Conservation (phyloP, 1,284 basidiomycete genomes). For the Mycosarcoma maydis region DNA sequence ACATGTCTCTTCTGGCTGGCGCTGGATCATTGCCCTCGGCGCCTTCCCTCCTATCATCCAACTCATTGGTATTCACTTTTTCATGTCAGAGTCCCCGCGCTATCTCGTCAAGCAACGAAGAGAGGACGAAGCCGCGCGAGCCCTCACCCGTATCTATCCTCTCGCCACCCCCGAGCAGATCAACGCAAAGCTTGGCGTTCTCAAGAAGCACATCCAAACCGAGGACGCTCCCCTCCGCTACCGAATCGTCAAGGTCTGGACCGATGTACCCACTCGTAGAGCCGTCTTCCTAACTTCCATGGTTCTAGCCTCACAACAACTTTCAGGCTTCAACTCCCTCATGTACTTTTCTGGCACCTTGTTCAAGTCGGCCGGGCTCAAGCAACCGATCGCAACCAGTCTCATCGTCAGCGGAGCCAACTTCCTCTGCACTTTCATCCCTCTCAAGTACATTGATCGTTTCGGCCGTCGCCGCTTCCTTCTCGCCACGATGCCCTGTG, state of each 20-base stretch:
- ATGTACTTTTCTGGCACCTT: conserved; percentile 67
- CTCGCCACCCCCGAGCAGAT: conserved; percentile 63
- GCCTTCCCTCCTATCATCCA: conserved; percentile 66
- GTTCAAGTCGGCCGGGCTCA: conserved; percentile 66
- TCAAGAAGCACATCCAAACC: conserved; percentile 64
- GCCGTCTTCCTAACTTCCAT: conserved; percentile 42
- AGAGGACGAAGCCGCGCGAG: conserved; percentile 56
- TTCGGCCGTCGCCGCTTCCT: conserved; percentile 81
- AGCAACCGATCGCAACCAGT: conserved; percentile 63
- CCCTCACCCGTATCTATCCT: conserved; percentile 60
- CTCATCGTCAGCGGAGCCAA: conserved; percentile 66
- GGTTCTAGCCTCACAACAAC: conserved; percentile 58
- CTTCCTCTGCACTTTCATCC: conserved; percentile 82
- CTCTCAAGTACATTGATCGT: conserved; percentile 78
- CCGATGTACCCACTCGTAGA: conserved; percentile 34
- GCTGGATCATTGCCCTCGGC: conserved; percentile 68
- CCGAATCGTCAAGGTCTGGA: conserved; percentile 35
- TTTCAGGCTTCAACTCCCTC: conserved; percentile 68
- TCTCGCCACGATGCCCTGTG: conserved; percentile 79
- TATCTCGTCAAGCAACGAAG: conserved; percentile 63
- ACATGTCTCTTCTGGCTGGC: conserved; percentile 64
- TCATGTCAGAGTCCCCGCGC: conserved; percentile 67
- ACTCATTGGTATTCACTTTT: conserved; percentile 61
- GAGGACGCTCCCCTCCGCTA: conserved; percentile 22
- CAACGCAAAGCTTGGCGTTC: conserved; percentile 65